Conservation (phyloP, 495 filamentous ascomycete species). For the Barbatosphaeria neglecta region DNA sequence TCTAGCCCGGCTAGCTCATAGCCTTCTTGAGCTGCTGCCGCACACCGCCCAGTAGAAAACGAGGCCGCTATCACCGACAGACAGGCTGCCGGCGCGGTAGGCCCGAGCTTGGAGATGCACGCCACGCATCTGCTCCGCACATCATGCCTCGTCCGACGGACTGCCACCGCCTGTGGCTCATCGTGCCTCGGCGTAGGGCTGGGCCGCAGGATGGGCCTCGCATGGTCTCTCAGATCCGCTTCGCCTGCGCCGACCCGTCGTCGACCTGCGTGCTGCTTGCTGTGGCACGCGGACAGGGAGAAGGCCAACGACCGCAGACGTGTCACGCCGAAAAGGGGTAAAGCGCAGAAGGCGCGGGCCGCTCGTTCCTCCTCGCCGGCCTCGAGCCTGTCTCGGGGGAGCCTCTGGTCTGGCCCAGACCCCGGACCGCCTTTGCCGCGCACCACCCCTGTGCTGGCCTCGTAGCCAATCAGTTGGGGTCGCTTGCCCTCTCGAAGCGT, state of each 20-base stretch:
- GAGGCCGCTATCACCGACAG: no score
- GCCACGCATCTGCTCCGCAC: no score
- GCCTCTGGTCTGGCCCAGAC: neutral
- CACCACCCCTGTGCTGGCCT: no score
- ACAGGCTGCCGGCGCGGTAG: no score
- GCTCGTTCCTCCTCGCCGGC: neutral
- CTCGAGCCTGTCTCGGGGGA: neutral
- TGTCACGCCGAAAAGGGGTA: neutral
- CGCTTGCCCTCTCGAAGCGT: neutral
- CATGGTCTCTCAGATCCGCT: neutral
- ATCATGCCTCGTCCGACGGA: no score
- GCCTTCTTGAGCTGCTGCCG: no score
- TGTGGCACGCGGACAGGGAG: neutral
- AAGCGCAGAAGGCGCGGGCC: neutral
- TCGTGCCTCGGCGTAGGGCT: neutral
- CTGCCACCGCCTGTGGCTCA: neutral
- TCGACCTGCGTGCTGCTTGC: neutral
- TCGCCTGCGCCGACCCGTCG: neutral
- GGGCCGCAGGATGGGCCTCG: neutral
- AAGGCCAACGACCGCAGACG: neutral
- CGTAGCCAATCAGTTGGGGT: neutral
- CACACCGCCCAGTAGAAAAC: no score
- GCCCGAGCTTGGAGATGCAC: no score
- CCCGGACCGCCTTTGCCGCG: no score
- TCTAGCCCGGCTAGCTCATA: no score